These are phyloP conservation scores for Moesziomyces aphidis DNA, from an alignment of 1,284 basidiomycete species.

Conservation along the genomic window DNA sequence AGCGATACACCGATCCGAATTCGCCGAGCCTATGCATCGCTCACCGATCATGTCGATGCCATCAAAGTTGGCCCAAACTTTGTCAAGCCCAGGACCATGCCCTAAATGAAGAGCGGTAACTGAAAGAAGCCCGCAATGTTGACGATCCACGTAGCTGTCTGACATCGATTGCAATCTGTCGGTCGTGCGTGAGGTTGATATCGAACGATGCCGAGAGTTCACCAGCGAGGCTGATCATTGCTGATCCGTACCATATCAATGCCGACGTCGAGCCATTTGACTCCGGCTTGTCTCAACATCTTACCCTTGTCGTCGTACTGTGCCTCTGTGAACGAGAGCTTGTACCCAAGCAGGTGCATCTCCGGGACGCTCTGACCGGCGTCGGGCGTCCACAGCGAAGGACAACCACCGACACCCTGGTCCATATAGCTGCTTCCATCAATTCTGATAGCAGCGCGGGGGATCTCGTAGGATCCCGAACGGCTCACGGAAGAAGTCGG, in stretches of 20 bases:
- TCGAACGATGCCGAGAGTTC: not conserved
- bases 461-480: not conserved
- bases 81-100: no score
- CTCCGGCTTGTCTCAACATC: not conserved
- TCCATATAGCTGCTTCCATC: not conserved
- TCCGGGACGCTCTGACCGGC: not conserved
- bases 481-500: not conserved
- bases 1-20: no score
- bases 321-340: not conserved
- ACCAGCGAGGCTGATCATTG: not conserved
- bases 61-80: no score
- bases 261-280: not conserved
- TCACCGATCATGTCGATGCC: no score
- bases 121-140: no score
- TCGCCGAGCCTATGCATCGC: no score
- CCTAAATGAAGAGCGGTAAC: no score
- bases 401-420: not conserved
- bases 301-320: not conserved
- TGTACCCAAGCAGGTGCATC: not conserved
- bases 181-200: not conserved
- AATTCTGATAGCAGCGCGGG: not conserved
- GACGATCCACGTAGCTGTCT: not conserved
- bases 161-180: not conserved
- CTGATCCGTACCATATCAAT: slow-evolving; percentile 1
- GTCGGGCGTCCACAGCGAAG: slow-evolving; percentile 1